Base-by-base conservation (phyloP, 331 rosid genomes). In the Quercus phellos region DNA sequence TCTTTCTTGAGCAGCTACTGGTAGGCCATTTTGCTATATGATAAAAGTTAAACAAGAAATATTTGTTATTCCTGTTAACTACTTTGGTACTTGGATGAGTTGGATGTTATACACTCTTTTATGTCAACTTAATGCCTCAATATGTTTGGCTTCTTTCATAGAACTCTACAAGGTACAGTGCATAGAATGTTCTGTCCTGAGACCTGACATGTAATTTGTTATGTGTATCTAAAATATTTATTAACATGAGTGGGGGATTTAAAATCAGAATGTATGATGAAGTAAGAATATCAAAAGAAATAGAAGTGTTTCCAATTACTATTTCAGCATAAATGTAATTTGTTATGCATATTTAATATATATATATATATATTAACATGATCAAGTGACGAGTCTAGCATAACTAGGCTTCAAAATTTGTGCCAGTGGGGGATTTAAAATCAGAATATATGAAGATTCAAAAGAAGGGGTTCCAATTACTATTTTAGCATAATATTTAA, bases 1-100 rank as follows among this genome's bases (percentile, higher is more conserved):
- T 94, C 96, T 94, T 92, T 86, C 94, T 94, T 21, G 98, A 94
- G 87, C 99, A 94, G 89, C 96, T 94, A 54, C 90, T 94, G 98
- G 99, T 94, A 92, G 78, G 96, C 72, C 82, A 74, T 21, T 81
- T 74, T 72, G 63, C 74, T 77, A 30, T 59, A 22, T 50, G 53
- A 80, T 42, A 75, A 70, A 51, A 35, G 73, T 80, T 73, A 59
- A 51, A 30, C 27, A 72, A 60, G 68, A 78, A 74, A 55, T 24
- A 55, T 70, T 51, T 67, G 32, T 51, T 79, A 70, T 64, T 70
- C 64, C 21, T 5, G 46, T 43, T 38, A 64, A 78, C 68, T 42
- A 56, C 68, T 30, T 46, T 59, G 70, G 77, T 68, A 35, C 63
- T 56, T 38, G 63, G 71, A 54, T 78, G 35, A 71, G 56, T 55